Evolutionary conservation across 768 basidiomycete species (phyloP), one percentile per base, ranked within the genome.

Genomic region (Pholiota conissans): DNA sequence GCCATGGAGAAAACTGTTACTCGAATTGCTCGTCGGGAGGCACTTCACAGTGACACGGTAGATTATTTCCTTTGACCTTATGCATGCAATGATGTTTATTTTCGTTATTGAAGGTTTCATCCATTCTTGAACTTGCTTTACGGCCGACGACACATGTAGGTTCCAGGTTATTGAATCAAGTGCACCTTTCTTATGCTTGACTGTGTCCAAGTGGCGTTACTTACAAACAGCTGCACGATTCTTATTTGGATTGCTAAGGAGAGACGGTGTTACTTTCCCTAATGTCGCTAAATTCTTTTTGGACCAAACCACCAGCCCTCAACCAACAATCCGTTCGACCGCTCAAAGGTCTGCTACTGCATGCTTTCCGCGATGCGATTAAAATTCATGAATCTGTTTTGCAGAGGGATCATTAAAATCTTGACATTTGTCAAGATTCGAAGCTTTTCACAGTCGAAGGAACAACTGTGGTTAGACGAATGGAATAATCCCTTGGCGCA

Each of bases 351-450:
- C 71, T 56, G 73, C 51, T 40, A 5, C 39, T n/a, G 14, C 64
- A 52, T 35, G 54, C 32, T 52, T 10, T 28, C 11, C 47, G 42
- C 42, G 29, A 27, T 4, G 14, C 40, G 58, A 22, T 40, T 32
- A 42, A 35, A 35, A 22, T 7, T 42, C 14, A 52, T 24, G 4
- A 35, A 46, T 39, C 49, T 34, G 24, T 40, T 64, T 13, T 20
- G 16, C 59, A 91, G 90, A 58, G 90, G 84, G 9, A 71, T 91
- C 24, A 80, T 85, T 16, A 89, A 86, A 66, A 66, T 91, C 34
- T 75, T 86, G 39, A 79, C 81, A 30, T 84, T 85, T 63, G 77
- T 92, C 67, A 93, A 93, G 72, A 83, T 91, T 57, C 82, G 92
- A 56, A 89, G 86, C 7, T 89, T 89, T 64, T 82, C 90, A 32